Conservation (phyloP, 106 monocot genomes). For the Acanthochlamys bracteata region DNA sequence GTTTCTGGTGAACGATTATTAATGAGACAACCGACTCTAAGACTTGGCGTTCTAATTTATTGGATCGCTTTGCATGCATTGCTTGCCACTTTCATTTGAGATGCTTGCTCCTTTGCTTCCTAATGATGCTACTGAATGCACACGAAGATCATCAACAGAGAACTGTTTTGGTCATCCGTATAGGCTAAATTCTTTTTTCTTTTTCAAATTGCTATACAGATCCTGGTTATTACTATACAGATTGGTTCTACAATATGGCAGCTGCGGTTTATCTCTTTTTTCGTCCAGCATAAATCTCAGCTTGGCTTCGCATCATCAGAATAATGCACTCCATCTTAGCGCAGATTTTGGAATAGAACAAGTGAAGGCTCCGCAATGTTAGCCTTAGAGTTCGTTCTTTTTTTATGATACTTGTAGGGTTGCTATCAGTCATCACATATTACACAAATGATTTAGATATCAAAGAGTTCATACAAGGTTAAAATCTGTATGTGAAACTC, state of each 20-base stretch:
- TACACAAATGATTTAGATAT: too few species aligned
- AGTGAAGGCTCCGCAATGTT: neutral
- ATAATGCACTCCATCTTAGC: neutral
- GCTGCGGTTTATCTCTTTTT: slow-evolving; percentile 8
- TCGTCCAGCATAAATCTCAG: slow-evolving; percentile 1
- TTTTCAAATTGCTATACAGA: neutral
- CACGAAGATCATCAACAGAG: neutral
- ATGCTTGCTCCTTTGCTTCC: too few species aligned
- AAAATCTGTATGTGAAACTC: too few species aligned
- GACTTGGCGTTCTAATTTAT: slow-evolving; percentile 74
- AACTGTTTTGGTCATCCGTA: neutral
- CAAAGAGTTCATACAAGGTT: too few species aligned
- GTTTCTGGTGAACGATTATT: slow-evolving; percentile 86
- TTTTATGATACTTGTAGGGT: too few species aligned
- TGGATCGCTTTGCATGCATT: slow-evolving; percentile 83
- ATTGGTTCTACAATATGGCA: too few species aligned
- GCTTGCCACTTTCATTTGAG: slow-evolving; percentile 82
- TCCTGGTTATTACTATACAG: too few species aligned
- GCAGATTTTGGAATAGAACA: neutral
- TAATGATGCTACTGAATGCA: too few species aligned
- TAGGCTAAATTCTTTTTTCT: neutral
- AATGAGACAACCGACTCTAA: slow-evolving; percentile 84
- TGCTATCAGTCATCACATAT: too few species aligned
- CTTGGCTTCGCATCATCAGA: slow-evolving; percentile 6
- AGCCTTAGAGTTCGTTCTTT: too few species aligned